A percentile compares a stretch with the other conserved stretches of the same genome.
Conservation (phyloP, 352 stramenopile species). For the Phytophthora sojae region DNA sequence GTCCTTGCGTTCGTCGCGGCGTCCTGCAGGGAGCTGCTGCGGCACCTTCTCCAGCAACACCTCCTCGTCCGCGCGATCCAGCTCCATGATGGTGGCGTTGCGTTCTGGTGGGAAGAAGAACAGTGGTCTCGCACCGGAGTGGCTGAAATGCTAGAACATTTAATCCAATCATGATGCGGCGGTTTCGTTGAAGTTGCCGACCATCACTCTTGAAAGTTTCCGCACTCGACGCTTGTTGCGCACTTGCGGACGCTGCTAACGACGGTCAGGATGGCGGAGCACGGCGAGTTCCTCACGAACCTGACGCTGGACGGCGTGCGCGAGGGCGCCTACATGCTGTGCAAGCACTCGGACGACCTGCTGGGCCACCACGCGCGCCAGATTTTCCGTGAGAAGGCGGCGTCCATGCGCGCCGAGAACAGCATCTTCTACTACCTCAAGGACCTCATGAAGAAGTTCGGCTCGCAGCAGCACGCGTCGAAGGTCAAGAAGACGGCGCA, state of each 20-base stretch:
- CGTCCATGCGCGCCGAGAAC: constrained; percentile 83
- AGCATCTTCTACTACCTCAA: constrained; percentile 90
- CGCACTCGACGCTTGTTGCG: constrained; percentile 3
- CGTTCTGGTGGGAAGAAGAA: constrained; percentile 28
- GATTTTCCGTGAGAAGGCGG: constrained; percentile 86
- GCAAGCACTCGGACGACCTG: constrained; percentile 85
- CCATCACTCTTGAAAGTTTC: constrained; percentile 19
- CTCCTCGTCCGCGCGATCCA: constrained; percentile 67
- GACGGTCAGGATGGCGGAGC: constrained; percentile 37
- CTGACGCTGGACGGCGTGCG: constrained; percentile 83
- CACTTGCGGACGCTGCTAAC: neutral
- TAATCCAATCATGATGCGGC: constrained; percentile 21
- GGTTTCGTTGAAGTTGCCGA: constrained; percentile 46
- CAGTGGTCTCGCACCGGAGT: constrained; percentile 4
- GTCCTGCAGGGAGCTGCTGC: constrained; percentile 30
- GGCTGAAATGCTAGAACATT: constrained; percentile 15
- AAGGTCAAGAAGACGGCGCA: constrained; percentile 50
- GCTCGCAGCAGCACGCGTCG: constrained; percentile 46
- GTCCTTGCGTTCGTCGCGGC: constrained; percentile 71
- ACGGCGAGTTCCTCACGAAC: constrained; percentile 64
- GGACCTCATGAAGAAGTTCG: constrained; percentile 80
- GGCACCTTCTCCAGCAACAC: constrained; percentile 67
- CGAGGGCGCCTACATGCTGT: constrained; percentile 84
- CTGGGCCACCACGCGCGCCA: constrained; percentile 81
- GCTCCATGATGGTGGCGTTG: constrained; percentile 55